Conservation (phyloP, 129 eudicot genomes). For the Tanacetum coccineum region DNA sequence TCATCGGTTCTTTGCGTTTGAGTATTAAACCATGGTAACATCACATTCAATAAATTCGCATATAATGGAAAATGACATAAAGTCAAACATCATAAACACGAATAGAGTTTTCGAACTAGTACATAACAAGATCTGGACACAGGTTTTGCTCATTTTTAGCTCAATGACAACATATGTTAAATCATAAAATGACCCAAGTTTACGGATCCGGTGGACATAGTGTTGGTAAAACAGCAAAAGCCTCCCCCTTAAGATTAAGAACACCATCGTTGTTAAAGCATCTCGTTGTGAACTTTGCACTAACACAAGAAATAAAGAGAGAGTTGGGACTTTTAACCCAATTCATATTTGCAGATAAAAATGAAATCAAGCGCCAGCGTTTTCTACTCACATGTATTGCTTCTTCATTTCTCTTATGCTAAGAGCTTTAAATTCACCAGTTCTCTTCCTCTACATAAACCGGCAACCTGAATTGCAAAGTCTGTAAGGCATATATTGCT, state of each 20-base stretch:
- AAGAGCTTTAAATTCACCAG: conserved; percentile 56
- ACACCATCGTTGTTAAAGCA: conserved; percentile 47
- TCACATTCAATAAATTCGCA: too few relatives aligned
- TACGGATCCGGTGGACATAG: conserved; percentile 25
- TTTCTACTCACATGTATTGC: conserved; percentile 51
- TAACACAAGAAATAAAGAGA: conserved; percentile 23
- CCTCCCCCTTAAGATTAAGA: conserved; percentile 78
- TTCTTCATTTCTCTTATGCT: conserved; percentile 50
- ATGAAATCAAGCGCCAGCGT: background rate
- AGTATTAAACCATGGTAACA: too few relatives aligned
- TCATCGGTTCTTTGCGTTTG: too few relatives aligned
- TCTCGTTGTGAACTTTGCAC: conserved; percentile 71
- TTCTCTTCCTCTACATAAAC: conserved; percentile 64
- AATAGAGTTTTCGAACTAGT: background rate
- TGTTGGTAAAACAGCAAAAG: conserved; percentile 70
- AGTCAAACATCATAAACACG: too few relatives aligned
- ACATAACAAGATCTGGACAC: background rate
- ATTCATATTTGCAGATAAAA: background rate
- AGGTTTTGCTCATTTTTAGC: background rate
- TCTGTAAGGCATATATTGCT: conserved; percentile 83
- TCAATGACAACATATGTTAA: background rate
- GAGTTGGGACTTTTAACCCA: conserved; percentile 10
- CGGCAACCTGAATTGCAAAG: conserved; percentile 68
- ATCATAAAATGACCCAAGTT: background rate
- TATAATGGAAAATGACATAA: too few relatives aligned